phyloP scores from a whole-genome alignment of 352 stramenopile genomes.

The Plasmopara halstedii region DNA sequence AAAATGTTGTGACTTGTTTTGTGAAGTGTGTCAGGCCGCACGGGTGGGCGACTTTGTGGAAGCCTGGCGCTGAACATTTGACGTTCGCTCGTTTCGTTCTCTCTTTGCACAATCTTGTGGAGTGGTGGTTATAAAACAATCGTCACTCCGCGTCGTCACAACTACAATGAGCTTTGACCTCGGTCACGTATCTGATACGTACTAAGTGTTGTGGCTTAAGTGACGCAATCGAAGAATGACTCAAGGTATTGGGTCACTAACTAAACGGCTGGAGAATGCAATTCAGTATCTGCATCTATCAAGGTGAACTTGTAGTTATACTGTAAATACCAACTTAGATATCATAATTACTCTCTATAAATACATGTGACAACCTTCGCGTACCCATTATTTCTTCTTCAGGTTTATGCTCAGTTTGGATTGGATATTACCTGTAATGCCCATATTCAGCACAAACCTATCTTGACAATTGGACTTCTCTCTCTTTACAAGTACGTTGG shows the following conservation, averaged over 20 bases:
- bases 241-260: background rate
- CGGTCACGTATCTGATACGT: background rate
- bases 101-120: conserved; percentile 13
- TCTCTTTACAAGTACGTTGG: too few species aligned
- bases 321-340: too few species aligned
- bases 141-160: background rate
- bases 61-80: conserved; percentile 25
- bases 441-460: too few species aligned
- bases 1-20: conserved; percentile 33
- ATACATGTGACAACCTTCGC: too few species aligned
- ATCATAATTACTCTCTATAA: too few species aligned
- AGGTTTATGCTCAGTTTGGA: too few species aligned
- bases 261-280: background rate
- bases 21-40: conserved; percentile 22
- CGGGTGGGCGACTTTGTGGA: conserved; percentile 2
- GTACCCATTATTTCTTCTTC: too few species aligned
- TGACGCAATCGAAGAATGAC: background rate
- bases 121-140: conserved; percentile 14
- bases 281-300: too few species aligned
- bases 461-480: too few species aligned
- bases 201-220: background rate
- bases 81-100: conserved; percentile 14
- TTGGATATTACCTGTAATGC: too few species aligned
- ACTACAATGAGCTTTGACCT: conserved; percentile 9
- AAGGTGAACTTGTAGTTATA: too few species aligned